These are phyloP conservation scores for Geotrichum europaeum DNA, from an alignment of 1,139 yeast species.

Conservation along the genomic window DNA sequence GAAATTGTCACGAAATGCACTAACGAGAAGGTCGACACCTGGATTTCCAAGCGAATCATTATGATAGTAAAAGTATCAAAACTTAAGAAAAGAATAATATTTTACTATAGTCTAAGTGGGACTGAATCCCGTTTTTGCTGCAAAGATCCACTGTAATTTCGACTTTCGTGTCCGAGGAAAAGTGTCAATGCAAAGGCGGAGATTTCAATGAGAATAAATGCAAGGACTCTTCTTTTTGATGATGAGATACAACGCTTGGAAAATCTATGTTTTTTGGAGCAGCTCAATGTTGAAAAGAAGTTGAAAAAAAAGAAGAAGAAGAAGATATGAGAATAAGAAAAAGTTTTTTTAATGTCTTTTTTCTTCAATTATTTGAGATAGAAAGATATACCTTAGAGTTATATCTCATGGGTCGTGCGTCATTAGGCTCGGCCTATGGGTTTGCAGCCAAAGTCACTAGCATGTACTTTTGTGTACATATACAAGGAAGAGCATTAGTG, in stretches of 20 bases:
- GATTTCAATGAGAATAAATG: background rate
- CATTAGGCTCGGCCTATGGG: background rate
- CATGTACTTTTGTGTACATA: background rate
- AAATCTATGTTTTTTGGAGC: background rate
- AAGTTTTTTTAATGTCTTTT: background rate
- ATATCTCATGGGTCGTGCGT: background rate
- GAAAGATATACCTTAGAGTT: background rate
- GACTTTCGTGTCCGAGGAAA: background rate
- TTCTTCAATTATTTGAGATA: background rate
- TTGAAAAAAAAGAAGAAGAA: background rate
- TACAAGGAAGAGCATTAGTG: background rate
- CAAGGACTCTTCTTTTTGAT: background rate
- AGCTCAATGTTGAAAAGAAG: background rate
- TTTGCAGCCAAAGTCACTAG: background rate
- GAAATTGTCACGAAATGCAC: constrained; percentile 4
- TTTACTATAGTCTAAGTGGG: background rate
- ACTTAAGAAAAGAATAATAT: background rate
- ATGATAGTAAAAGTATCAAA: background rate
- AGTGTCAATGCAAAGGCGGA: background rate
- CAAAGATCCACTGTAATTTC: background rate
- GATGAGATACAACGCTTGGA: background rate
- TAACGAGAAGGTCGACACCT: constrained; percentile 11
- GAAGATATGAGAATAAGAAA: background rate
- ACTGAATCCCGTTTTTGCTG: background rate
- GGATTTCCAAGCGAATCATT: constrained; percentile 12